Evolutionary conservation across 2,329 filamentous ascomycete genomes (phyloP).

Genomic region (Pseudofabraea citricarpa): DNA sequence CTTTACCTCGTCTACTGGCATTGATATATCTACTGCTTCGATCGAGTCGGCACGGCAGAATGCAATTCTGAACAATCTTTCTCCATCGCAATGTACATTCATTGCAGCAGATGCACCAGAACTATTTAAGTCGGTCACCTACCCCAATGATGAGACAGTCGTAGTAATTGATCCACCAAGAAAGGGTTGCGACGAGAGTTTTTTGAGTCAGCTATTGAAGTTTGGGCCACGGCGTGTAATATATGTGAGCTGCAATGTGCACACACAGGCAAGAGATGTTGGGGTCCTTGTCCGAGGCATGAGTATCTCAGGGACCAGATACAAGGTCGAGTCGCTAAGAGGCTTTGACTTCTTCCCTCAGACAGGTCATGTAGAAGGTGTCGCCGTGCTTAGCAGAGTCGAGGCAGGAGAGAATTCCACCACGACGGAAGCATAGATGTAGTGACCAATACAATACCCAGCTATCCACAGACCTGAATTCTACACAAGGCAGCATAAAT

Average conservation of each 20-base stretch:
- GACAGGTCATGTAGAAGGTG: slow-evolving; percentile 65
- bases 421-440: too few relatives aligned
- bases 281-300: slow-evolving; percentile 77
- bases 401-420: slow-evolving; percentile 34
- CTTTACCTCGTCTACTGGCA: slow-evolving; percentile 80
- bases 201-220: slow-evolving; percentile 72
- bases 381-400: slow-evolving; percentile 57
- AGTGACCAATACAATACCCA: too few relatives aligned
- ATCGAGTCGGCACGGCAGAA: slow-evolving; percentile 78
- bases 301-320: slow-evolving; percentile 44
- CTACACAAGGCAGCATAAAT: too few relatives aligned
- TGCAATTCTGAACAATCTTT: slow-evolving; percentile 69
- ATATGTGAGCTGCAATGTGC: slow-evolving; percentile 97
- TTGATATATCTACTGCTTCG: slow-evolving; percentile 78
- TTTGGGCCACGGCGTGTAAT: slow-evolving; percentile 78
- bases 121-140: slow-evolving; percentile 73
- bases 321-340: slow-evolving; percentile 83
- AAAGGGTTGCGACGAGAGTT: slow-evolving; percentile 86
- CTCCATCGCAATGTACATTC: slow-evolving; percentile 67
- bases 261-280: slow-evolving; percentile 92
- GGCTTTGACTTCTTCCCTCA: slow-evolving; percentile 99
- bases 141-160: slow-evolving; percentile 75
- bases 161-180: slow-evolving; percentile 96
- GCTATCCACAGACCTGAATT: too few relatives aligned
- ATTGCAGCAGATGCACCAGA: slow-evolving; percentile 81